A percentile compares a stretch with the other conserved stretches of the same genome.
phyloP scores from a whole-genome alignment of 257 asterid species.

The Plantago elongata region DNA sequence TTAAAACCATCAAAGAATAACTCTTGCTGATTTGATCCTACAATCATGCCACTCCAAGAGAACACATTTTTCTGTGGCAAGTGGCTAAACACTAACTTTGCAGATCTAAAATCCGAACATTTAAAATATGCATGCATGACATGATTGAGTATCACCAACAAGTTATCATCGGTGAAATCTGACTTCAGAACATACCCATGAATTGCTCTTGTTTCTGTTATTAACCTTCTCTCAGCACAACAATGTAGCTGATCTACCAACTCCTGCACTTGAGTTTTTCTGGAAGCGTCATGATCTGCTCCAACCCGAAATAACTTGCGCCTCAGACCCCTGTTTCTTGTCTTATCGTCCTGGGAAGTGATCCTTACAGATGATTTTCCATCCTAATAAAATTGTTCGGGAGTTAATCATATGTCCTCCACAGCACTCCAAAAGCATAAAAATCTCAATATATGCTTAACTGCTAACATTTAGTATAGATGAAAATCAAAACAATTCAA shows the following conservation, averaged over 20 bases:
- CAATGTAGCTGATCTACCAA: constrained; percentile 39
- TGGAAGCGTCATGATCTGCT: constrained; percentile 22
- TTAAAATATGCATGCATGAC: constrained; percentile 47
- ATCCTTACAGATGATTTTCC: constrained; percentile 6
- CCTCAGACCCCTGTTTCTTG: constrained; percentile 14
- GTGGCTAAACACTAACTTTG: constrained; percentile 30
- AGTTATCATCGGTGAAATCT: constrained; percentile 23
- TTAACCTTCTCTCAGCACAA: constrained; percentile 33
- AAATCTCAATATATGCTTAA: neutral
- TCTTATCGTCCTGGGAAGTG: constrained; percentile 20
- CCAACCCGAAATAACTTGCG: constrained; percentile 13
- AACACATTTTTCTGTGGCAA: constrained; percentile 38
- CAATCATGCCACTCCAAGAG: constrained; percentile 55
- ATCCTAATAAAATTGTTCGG: constrained; percentile 20
- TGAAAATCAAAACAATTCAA: neutral
- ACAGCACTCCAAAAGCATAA: constrained; percentile 10
- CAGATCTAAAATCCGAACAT: constrained; percentile 39
- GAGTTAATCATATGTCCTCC: constrained; percentile 14
- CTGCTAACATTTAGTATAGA: neutral
- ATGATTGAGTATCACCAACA: constrained; percentile 43
- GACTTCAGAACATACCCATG: constrained; percentile 42
- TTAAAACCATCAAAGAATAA: constrained; percentile 27
- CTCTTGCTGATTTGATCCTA: constrained; percentile 34
- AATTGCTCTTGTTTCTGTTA: constrained; percentile 27
- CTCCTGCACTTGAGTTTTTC: constrained; percentile 31